Percentiles rank a stretch among this genome's conserved stretches.
Conservation (phyloP, 2,329 filamentous ascomycete genomes). For the Dothistroma septosporum region DNA sequence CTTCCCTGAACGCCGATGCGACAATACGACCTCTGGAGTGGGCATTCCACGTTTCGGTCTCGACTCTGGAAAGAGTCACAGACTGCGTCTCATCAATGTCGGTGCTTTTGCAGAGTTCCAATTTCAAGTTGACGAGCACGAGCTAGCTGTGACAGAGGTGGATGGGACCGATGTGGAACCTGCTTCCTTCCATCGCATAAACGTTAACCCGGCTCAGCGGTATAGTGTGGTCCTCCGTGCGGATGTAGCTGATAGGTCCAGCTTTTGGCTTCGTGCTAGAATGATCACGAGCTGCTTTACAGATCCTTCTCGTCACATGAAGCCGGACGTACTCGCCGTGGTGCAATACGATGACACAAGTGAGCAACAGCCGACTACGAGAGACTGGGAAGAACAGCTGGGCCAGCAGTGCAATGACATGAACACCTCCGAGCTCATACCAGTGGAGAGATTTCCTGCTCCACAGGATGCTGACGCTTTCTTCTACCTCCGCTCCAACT, state of each 20-base stretch:
- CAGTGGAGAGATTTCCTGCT: constrained; percentile 42
- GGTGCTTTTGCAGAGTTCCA: constrained; percentile 64
- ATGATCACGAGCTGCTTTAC: constrained; percentile 60
- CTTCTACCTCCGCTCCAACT: constrained; percentile 55
- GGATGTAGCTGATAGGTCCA: constrained; percentile 35
- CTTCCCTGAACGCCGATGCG: constrained; percentile 37
- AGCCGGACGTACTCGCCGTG: constrained; percentile 48
- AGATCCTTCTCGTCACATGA: constrained; percentile 46
- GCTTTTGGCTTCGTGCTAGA: constrained; percentile 51
- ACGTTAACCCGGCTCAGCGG: constrained; percentile 64
- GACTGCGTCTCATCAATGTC: constrained; percentile 60
- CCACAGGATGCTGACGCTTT: constrained; percentile 49
- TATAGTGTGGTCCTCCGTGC: constrained; percentile 63
- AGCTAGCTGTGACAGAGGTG: constrained; percentile 59
- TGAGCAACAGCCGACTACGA: constrained; percentile 38
- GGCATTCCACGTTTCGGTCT: constrained; percentile 35
- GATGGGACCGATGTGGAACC: constrained; percentile 62
- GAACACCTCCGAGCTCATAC: constrained; percentile 45
- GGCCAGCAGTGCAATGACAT: constrained; percentile 51
- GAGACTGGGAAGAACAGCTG: constrained; percentile 49
- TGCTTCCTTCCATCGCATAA: constrained; percentile 52
- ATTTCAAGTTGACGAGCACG: constrained; percentile 62
- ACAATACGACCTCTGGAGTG: constrained; percentile 30
- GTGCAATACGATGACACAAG: constrained; percentile 42
- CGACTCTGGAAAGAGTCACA: constrained; percentile 48